Base-by-base conservation (phyloP, 331 rosid genomes). In the Stylosanthes scabra region DNA sequence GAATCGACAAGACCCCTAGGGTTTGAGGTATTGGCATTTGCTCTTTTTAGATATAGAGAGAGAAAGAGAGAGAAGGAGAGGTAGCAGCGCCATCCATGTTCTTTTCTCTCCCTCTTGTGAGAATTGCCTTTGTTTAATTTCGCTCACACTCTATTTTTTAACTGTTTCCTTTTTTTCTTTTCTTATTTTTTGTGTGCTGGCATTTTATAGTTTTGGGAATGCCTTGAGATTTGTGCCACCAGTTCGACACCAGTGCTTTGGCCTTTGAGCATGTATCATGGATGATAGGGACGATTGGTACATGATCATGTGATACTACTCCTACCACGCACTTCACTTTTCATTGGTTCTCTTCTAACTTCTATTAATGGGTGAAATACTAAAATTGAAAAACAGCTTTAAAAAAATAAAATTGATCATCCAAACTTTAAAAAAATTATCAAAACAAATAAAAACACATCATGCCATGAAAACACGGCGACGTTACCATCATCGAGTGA, bases 51-150 rank as follows among this genome's bases (percentile, higher is more conserved):
- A 80, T 86, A 87, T 86, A 85, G 86, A 79, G 4, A 61, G 46
- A 42, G 39, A 34, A 34, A 63, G 15, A n/a, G 8, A 52, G 47
- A 50, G 1, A n/a, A 49, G 11, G 13, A 44, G 74, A 25, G 14
- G 58, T 3, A 68, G 74, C 67, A 65, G 82, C 87, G 64, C 64
- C 91, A 59, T 66, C 93, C 95, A 86, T 91, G 93, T 88, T 88
- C 92, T 65, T 55, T 65, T 61, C 66, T 46, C 28, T 70, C 68
- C 64, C 66, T 46, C 16, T 70, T 52, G 27, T 27, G 58, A 64
- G 68, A 74, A 8, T 45, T 65, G 9, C 50, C 51, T 2, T 46
- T 1, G 51, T 51, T 71, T 37, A 45, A 62, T 47, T 70, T 40
- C 16, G n/a, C 27, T 42, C 15, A 52, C 41, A 12, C 37, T 41